A percentile compares a stretch with the other conserved stretches of the same genome.
Evolutionary conservation across 345 rosid species (phyloP).

Genomic region (Syzygium grande): DNA sequence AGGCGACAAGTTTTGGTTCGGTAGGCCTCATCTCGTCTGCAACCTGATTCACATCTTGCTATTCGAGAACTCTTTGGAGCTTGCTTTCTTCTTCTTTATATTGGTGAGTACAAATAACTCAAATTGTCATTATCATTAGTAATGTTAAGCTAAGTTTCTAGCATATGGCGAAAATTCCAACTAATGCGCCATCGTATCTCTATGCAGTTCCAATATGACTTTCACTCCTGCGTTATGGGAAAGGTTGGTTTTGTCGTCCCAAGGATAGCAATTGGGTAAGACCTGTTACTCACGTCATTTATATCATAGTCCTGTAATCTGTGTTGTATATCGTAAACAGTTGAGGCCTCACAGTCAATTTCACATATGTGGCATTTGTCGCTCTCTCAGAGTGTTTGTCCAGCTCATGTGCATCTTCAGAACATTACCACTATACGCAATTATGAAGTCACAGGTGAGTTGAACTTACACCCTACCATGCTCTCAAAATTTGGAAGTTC

Average conservation of each 20-base stretch:
- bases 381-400: conserved; percentile 25
- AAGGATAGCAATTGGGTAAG: too few relatives aligned
- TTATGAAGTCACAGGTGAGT: conserved; percentile 64
- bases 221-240: too few relatives aligned
- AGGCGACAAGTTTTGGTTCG: conserved; percentile 69
- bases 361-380: neutral
- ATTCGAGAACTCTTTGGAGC: conserved; percentile 79
- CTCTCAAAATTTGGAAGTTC: neutral
- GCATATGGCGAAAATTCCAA: too few relatives aligned
- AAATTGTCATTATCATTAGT: too few relatives aligned
- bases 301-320: neutral
- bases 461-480: neutral
- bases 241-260: too few relatives aligned
- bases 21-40: conserved; percentile 45
- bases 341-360: neutral
- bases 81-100: conserved; percentile 73
- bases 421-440: conserved; percentile 70
- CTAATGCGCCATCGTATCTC: too few relatives aligned
- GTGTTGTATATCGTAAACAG: neutral
- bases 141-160: too few relatives aligned
- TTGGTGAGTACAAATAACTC: conserved; percentile 27
- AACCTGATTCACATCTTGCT: conserved; percentile 63
- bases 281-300: too few relatives aligned
- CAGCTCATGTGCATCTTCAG: conserved; percentile 70
- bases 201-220: too few relatives aligned